phyloP scores from a whole-genome alignment of 148 eudicot genomes.

The Chenopodium suecicum region DNA sequence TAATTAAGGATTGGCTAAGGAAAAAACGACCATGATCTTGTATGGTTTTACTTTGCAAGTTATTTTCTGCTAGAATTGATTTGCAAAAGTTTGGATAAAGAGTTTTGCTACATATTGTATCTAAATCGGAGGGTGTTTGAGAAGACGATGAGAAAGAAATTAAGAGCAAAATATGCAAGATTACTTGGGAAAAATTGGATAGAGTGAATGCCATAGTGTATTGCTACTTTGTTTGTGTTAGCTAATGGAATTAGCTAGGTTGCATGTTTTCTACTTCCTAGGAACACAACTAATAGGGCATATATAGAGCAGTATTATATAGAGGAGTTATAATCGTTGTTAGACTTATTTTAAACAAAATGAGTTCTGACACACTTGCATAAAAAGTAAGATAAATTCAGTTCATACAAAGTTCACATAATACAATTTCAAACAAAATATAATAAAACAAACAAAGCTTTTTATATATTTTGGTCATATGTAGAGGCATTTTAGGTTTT shows the following conservation, averaged over 20 bases:
- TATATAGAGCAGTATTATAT: not conserved
- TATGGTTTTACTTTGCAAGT: not conserved
- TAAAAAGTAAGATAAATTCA: too few species aligned
- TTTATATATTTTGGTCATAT: too few species aligned
- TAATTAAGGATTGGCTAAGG: conserved; percentile 20
- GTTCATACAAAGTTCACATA: too few species aligned
- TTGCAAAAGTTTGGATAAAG: conserved; percentile 31
- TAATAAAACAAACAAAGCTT: too few species aligned
- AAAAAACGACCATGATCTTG: conserved; percentile 26
- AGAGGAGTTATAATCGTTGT: too few species aligned
- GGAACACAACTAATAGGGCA: not conserved
- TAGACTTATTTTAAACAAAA: too few species aligned
- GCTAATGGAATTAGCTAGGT: too few species aligned
- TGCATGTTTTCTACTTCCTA: not conserved
- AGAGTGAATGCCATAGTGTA: conserved; percentile 6
- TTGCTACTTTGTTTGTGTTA: not conserved
- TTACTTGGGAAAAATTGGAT: not conserved
- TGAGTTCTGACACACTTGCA: too few species aligned
- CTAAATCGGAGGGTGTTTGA: not conserved
- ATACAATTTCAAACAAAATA: too few species aligned
- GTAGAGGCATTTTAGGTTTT: too few species aligned
- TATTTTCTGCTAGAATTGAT: conserved; percentile 6
- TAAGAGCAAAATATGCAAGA: conserved; percentile 9
- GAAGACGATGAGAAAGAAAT: not conserved
- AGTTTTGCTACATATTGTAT: conserved; percentile 27